Evolutionary conservation across 2,329 filamentous ascomycete genomes (phyloP).

Genomic region (Exophiala dermatitidis): DNA sequence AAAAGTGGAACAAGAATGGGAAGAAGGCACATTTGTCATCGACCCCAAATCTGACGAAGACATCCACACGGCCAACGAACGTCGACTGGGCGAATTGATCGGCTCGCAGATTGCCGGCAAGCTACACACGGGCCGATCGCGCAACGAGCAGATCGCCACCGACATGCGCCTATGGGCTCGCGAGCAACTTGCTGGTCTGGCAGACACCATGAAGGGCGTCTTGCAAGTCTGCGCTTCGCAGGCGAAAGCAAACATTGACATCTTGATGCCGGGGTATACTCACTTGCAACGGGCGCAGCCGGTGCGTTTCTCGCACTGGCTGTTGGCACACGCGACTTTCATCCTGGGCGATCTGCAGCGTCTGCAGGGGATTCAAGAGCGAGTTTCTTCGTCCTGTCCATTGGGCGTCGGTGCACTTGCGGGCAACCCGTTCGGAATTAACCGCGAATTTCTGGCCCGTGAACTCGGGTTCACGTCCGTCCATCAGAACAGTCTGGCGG

Average conservation of each 20-base stretch:
- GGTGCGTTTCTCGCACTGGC: slow-evolving; percentile 74
- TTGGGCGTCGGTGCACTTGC: slow-evolving; percentile 71
- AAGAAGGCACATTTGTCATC: slow-evolving; percentile 27
- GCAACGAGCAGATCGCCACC: slow-evolving; percentile 84
- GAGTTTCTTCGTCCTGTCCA: slow-evolving; percentile 61
- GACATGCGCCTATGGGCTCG: slow-evolving; percentile 88
- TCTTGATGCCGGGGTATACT: slow-evolving; percentile 82
- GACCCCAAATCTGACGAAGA: slow-evolving; percentile 39
- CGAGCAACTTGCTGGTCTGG: slow-evolving; percentile 63
- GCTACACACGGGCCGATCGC: slow-evolving; percentile 77
- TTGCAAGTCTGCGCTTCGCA: slow-evolving; percentile 61
- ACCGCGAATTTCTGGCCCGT: slow-evolving; percentile 68
- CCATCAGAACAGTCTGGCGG: slow-evolving; percentile 65
- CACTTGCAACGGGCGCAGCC: slow-evolving; percentile 76
- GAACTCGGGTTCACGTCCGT: slow-evolving; percentile 74
- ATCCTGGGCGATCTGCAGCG: slow-evolving; percentile 71
- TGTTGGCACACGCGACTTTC: slow-evolving; percentile 65
- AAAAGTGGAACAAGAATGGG: slow-evolving; percentile 45
- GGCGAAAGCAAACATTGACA: slow-evolving; percentile 67
- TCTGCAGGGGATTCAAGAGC: slow-evolving; percentile 61
- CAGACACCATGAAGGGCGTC: slow-evolving; percentile 60
- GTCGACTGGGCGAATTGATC: slow-evolving; percentile 72
- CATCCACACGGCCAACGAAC: slow-evolving; percentile 65
- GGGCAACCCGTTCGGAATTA: slow-evolving; percentile 75
- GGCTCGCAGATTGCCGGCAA: slow-evolving; percentile 77